Evolutionary conservation across 495 filamentous ascomycete species (phyloP).

Genomic region (Clavariopsis aquatica): DNA sequence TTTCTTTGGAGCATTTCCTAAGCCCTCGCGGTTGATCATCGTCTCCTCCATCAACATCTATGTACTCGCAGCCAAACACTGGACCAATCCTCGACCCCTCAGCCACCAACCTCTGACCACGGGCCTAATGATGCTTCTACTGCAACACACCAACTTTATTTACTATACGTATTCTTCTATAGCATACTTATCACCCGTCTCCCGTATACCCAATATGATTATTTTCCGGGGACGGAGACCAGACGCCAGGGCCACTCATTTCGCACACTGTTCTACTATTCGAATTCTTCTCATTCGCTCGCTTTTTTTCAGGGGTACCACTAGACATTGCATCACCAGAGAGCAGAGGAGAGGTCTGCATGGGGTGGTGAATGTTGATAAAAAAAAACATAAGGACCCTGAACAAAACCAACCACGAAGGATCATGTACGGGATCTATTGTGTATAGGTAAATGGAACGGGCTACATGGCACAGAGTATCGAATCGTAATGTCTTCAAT

Average conservation of each 20-base stretch:
- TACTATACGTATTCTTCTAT: not conserved
- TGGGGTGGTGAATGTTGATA: too few relatives aligned
- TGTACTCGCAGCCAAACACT: too few relatives aligned
- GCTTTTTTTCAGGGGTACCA: not conserved
- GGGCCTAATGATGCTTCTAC: too few relatives aligned
- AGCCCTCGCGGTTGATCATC: not conserved
- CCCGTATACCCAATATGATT: not conserved
- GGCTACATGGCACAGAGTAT: not conserved
- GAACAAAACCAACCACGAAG: not conserved
- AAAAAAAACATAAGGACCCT: too few relatives aligned
- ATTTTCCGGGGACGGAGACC: not conserved
- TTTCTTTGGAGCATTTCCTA: too few relatives aligned
- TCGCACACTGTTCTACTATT: slow-evolving; percentile 1
- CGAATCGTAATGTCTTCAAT: not conserved
- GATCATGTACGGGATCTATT: not conserved
- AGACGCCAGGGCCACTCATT: slow-evolving; percentile 5
- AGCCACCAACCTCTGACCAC: not conserved
- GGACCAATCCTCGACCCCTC: too few relatives aligned
- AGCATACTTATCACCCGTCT: not conserved
- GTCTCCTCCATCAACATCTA: too few relatives aligned
- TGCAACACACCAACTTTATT: too few relatives aligned
- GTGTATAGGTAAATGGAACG: not conserved
- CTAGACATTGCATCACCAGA: not conserved
- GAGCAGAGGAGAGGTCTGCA: not conserved
- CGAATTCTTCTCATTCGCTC: slow-evolving; percentile 17